phyloP scores from a whole-genome alignment of 2,329 filamentous ascomycete genomes.

The Cytospora paraplurivora region DNA sequence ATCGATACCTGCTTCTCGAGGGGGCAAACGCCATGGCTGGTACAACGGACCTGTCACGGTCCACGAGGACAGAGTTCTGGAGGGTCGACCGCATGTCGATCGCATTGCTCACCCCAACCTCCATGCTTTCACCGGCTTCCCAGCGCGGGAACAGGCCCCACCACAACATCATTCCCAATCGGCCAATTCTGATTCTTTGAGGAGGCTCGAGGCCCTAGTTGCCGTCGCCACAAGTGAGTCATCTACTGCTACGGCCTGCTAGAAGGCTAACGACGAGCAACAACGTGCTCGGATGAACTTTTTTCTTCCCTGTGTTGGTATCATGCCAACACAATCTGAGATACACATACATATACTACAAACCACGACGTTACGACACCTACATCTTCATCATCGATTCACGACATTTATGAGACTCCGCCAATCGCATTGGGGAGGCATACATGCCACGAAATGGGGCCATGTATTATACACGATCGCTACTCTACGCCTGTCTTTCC shows the following conservation, averaged over 20 bases:
- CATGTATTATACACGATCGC: conserved; percentile 20
- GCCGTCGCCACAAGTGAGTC: conserved; percentile 64
- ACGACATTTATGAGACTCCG: conserved; percentile 14
- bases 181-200: conserved; percentile 50
- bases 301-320: conserved; percentile 11
- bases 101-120: conserved; percentile 62
- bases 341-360: conserved; percentile 10
- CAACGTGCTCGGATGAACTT: background rate
- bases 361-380: conserved; percentile 24
- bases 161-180: conserved; percentile 38
- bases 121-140: conserved; percentile 54
- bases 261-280: background rate
- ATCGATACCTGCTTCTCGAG: conserved; percentile 56
- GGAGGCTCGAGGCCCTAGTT: conserved; percentile 63
- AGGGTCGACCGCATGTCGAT: conserved; percentile 49
- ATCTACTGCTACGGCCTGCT: conserved; percentile 34
- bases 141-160: conserved; percentile 40
- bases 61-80: conserved; percentile 42
- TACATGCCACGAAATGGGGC: conserved; percentile 7
- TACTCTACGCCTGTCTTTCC: conserved; percentile 12
- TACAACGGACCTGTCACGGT: conserved; percentile 59
- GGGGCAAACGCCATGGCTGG: conserved; percentile 70
- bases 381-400: conserved; percentile 3
- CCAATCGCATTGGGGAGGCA: conserved; percentile 19
- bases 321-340: conserved; percentile 1